Evolutionary conservation across 345 rosid species (phyloP).

Genomic region (Erucastrum elatum): DNA sequence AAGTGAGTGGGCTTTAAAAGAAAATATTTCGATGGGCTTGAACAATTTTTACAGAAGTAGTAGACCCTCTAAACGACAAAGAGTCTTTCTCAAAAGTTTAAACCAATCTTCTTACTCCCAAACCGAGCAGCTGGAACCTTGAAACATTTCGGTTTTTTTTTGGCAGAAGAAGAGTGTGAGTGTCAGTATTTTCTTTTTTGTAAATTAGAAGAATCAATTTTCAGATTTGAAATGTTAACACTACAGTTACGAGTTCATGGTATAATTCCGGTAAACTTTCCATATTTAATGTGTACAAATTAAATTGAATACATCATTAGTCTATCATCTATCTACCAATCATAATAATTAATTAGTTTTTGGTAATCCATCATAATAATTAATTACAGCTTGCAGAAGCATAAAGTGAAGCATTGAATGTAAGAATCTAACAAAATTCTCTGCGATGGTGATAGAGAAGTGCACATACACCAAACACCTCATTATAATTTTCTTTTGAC

Average conservation of each 20-base stretch:
- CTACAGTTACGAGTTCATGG: background rate
- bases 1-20: background rate
- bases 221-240: background rate
- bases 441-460: background rate
- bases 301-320: background rate
- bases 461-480: constrained; percentile 8
- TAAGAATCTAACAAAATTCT: background rate
- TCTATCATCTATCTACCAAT: background rate
- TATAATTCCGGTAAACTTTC: background rate
- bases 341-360: too few relatives aligned
- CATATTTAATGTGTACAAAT: background rate
- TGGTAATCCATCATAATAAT: too few relatives aligned
- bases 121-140: background rate
- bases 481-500: background rate
- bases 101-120: too few relatives aligned
- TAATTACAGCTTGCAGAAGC: background rate
- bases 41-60: background rate
- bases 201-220: background rate
- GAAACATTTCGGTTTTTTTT: background rate
- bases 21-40: background rate
- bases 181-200: background rate
- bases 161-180: background rate
- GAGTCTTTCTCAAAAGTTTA: background rate
- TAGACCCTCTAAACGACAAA: background rate
- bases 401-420: background rate